Evolutionary conservation across 805 yeast species (phyloP), one percentile per base, ranked within the genome.

Genomic region (Lipomyces oligophaga): DNA sequence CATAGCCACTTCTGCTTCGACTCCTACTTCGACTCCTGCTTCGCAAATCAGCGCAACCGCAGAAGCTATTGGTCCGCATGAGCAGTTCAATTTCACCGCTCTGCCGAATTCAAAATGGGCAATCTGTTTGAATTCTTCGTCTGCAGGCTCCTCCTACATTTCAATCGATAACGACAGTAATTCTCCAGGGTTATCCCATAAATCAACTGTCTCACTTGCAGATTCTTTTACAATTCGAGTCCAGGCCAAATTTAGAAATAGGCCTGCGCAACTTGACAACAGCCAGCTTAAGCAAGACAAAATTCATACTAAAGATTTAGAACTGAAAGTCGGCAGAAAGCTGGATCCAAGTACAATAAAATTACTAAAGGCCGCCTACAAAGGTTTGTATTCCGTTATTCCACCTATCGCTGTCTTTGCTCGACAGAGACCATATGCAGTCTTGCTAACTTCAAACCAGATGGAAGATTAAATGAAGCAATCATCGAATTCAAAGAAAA

Each of bases 401-500:
- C 36, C 5, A 18, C n/a, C 31, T 22, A 8, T 20, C 8, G 6
- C 16, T 34, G 18, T 16, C 10, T 32, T 15, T 31, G 27, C 10
- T 8, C 22, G n/a, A 30, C 27, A 13, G 42, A 15, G n/a, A n/a
- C 7, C 13, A 4, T 20, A 19, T 25, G n/a, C 5, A 47, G 6
- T 8, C 19, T 3, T 13, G 20, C 5, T 16, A 7, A 25, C n/a
- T 26, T n/a, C 31, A 21, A n/a, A 35, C 25, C 5, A 36, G 60
- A 55, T 1, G 73, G 73, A 1, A 59, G 58, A 15, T 39, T 70
- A 16, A 67, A 69, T 44, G 73, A 69, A 49, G 70, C 69, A 20
- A 39, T 69, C 16, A 50, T 69, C 16, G 60, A 66, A 16, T 57
- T 66, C 22, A 57, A 64, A 19, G 60, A 58, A 27, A 57, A 54